Evolutionary conservation across 2,329 filamentous ascomycete species (phyloP), one percentile per base, ranked within the genome.

Genomic region (Talaromyces piceae): DNA sequence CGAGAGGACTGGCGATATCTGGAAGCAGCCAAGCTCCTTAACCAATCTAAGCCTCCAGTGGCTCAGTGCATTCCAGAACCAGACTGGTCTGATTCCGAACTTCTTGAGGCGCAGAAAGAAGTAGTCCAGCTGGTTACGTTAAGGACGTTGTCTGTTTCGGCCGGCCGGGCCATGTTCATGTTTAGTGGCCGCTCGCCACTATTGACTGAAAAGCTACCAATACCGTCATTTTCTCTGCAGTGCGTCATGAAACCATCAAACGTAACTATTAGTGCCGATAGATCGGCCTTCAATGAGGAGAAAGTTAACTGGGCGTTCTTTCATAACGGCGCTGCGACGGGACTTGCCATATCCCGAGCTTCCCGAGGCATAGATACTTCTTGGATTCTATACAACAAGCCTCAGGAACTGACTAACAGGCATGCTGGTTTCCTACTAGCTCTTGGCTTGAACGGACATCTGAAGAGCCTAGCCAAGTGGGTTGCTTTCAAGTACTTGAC

Each of bases 241-340:
- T 96, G 91, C 63, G 77, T 93, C 7, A 91, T 98, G 75, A 93
- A 90, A 63, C 93, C 94, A 2, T 84, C 87, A 55, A 93, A 94
- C 57, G 90, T 90, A 30, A 94, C 88, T 2, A 87, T 98, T 26
- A 91, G 88, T n/a, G 90, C 93, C 5, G 93, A 98, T 63, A 89
- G 91, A 61, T 77, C 79, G 5, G 76, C 86, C 2, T 95, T 95
- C 62, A 91, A 88, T 0, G 93, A 98, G 70, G 93, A 98, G 61
- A 97, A 95, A 68, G 89, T 95, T 37, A 91, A 89, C 63, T 98
- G 93, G 93, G 91, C 91, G 0, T 98, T 96, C 70, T 98, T 98
- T 70, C 93, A 98, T 66, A 89, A 94, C 53, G 93, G 93, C 5
- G 91, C 94, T 26, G 87, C 91, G n/a, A 88, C 88, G 22, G 93